A percentile compares a stretch with the other conserved stretches of the same genome.
These are phyloP conservation scores for Fusarium veterinarium DNA, from an alignment of 2,329 filamentous ascomycete species.

Conservation along the genomic window DNA sequence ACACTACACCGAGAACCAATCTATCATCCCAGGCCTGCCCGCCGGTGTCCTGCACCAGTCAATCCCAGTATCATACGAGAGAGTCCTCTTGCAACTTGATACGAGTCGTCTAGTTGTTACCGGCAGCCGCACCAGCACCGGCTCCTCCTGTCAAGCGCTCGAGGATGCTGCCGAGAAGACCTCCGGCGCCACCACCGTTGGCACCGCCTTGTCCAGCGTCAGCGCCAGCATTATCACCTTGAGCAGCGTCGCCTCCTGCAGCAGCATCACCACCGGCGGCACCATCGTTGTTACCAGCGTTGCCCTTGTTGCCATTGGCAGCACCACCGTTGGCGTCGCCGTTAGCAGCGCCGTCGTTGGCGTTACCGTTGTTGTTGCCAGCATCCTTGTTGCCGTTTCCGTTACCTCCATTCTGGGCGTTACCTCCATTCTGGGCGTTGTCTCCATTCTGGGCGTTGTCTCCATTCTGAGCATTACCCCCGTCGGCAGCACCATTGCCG, in stretches of 20 bases:
- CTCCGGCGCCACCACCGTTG: neutral
- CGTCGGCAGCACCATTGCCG: neutral
- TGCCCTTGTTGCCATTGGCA: neutral
- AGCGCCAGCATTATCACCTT: neutral
- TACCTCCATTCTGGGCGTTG: neutral
- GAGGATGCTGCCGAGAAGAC: neutral
- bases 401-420: neutral
- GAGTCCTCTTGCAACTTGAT: neutral
- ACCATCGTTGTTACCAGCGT: neutral
- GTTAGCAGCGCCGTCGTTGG: neutral
- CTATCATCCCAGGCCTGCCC: neutral
- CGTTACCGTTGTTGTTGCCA: neutral
- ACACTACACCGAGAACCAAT: neutral
- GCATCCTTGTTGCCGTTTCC: neutral
- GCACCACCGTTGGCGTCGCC: neutral
- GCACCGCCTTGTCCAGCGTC: neutral
- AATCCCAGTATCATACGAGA: neutral
- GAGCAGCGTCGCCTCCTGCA: neutral
- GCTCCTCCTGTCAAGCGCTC: neutral
- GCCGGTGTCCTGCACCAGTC: constrained; percentile 18
- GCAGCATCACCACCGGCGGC: neutral
- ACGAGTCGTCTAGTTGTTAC: neutral
- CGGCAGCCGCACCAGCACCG: neutral
- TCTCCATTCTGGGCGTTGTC: neutral
- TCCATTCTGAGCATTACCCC: neutral